Percentiles rank a stretch among this genome's conserved stretches.
These are phyloP conservation scores for Neonectria faginata DNA, from an alignment of 2,329 filamentous ascomycete genomes.

Conservation along the genomic window DNA sequence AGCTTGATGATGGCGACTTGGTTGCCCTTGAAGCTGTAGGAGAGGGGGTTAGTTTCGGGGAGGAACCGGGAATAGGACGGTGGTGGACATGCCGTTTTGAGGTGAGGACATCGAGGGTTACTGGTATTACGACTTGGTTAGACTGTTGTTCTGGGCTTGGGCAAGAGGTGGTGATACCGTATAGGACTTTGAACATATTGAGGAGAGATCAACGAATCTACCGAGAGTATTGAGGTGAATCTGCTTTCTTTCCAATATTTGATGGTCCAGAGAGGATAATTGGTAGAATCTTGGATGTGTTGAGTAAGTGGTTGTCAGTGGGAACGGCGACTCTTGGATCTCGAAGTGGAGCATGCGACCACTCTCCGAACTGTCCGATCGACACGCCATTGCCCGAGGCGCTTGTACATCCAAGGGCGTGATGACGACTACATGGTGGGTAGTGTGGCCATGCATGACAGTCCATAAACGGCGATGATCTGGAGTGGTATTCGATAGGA, in stretches of 20 bases:
- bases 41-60: background rate
- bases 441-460: background rate
- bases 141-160: background rate
- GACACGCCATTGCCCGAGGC: background rate
- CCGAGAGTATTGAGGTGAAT: background rate
- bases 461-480: background rate
- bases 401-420: background rate
- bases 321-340: background rate
- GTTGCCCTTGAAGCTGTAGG: slow-evolving; percentile 28
- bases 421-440: background rate
- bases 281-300: background rate
- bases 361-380: background rate
- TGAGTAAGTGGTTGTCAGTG: background rate
- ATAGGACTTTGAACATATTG: background rate
- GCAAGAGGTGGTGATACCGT: background rate
- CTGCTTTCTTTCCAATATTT: too few relatives aligned
- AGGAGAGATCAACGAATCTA: background rate
- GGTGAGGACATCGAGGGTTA: slow-evolving; percentile 23
- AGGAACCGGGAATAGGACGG: too few relatives aligned
- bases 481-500: too few relatives aligned
- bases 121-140: background rate
- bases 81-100: slow-evolving; percentile 2
- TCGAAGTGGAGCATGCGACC: background rate
- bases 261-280: too few relatives aligned
- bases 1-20: slow-evolving; percentile 29